Percentiles rank a stretch among this genome's conserved stretches.
Conservation (phyloP, 441 rosid genomes). For the Euphorbia corollata region DNA sequence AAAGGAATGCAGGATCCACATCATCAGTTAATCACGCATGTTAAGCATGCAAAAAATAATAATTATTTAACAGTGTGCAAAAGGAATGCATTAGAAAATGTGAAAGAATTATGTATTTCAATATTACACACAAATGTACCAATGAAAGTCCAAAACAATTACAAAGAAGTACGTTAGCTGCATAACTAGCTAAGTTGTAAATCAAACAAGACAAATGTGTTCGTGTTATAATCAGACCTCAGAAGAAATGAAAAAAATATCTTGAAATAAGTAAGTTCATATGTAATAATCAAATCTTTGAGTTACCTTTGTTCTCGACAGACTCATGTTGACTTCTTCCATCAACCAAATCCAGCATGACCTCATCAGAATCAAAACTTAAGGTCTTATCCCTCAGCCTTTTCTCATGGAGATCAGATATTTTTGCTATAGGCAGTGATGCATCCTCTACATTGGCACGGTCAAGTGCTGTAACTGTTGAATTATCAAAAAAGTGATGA, state of each 20-base stretch:
- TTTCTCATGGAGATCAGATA: constrained; percentile 41
- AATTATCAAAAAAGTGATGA: constrained; percentile 30
- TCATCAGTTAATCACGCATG: not conserved
- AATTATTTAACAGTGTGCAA: not conserved
- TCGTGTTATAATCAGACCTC: not conserved
- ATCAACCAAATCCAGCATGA: constrained; percentile 40
- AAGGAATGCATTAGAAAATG: not conserved
- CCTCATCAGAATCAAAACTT: constrained; percentile 35
- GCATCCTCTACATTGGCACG: constrained; percentile 87
- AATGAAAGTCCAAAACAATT: not conserved
- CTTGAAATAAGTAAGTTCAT: not conserved
- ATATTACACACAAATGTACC: not conserved
- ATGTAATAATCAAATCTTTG: not conserved
- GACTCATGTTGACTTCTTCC: constrained; percentile 30
- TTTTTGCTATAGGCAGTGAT: constrained; percentile 53
- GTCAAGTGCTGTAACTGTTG: constrained; percentile 75
- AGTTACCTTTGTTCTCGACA: constrained; percentile 39
- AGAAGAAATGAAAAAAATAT: constrained; percentile 2
- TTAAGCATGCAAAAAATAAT: not conserved
- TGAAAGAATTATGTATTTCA: not conserved
- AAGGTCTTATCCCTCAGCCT: constrained; percentile 26
- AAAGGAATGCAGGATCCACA: not conserved
- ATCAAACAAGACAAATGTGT: not conserved
- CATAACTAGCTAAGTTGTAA: not conserved
- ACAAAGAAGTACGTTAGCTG: not conserved